Percentiles rank a stretch among this genome's conserved stretches.
Conservation (phyloP, 768 basidiomycete genomes). For the Pholiota conissans region DNA sequence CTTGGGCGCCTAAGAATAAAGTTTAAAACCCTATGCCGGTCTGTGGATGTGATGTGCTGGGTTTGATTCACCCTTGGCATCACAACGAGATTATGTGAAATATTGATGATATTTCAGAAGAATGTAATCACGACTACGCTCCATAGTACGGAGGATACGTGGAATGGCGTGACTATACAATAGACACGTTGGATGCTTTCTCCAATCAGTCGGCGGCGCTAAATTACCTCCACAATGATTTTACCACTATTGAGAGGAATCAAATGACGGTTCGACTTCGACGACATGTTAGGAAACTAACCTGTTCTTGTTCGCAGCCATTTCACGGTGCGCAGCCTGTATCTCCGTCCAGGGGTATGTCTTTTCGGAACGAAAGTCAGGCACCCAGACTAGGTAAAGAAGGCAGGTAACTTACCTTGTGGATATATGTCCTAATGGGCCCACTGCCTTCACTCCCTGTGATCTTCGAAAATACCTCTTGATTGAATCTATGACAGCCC, state of each 20-base stretch:
- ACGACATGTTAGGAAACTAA: conserved; percentile 18
- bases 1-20: background rate
- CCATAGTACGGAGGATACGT: background rate
- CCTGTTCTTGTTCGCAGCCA: conserved; percentile 70
- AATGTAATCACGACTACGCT: too few relatives aligned
- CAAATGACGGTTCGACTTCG: background rate
- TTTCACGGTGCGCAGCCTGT: conserved; percentile 77
- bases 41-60: too few relatives aligned
- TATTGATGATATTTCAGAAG: too few relatives aligned
- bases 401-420: conserved; percentile 53
- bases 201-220: conserved; percentile 3
- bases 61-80: too few relatives aligned
- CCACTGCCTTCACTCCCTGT: conserved; percentile 58
- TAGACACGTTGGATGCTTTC: background rate
- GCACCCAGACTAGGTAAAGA: background rate
- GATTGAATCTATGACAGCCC: conserved; percentile 44
- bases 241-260: conserved; percentile 38
- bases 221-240: conserved; percentile 43
- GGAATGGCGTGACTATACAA: background rate
- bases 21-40: background rate
- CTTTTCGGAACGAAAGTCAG: conserved; percentile 31
- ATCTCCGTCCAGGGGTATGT: conserved; percentile 82
- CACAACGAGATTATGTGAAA: too few relatives aligned
- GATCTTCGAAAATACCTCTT: conserved; percentile 56
- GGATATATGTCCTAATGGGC: conserved; percentile 70